Evolutionary conservation across 768 basidiomycete genomes (phyloP), one percentile per base, ranked within the genome.

Genomic region (Leccinum disarticulatum): DNA sequence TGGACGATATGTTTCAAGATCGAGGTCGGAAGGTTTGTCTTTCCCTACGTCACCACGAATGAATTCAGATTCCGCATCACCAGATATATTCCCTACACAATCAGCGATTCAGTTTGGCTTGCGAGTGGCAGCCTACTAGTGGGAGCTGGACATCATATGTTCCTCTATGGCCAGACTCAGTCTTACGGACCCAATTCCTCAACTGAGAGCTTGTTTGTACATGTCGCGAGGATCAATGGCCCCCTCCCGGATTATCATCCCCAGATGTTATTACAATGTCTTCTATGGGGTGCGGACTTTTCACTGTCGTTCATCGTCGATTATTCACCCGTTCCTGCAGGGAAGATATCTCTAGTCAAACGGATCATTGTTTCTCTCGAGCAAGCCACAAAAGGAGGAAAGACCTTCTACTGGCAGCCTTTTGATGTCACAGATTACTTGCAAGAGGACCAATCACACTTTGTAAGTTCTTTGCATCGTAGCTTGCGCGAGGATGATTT

Each of bases 221-320:
- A 90, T 66, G 91, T 95, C 36, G 91, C 90, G 6, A 76, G 86
- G 58, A 81, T 84, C 52, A 95, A 95, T 70, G 93, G 93, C 0
- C 95, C 96, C 4, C 75, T 98, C 36, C 83, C 86, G 17, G 92
- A 97, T 72, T 95, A 92, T 71, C 93, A 98, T 74, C 95, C 96
- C 4, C 93, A 95, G 68, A 88, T 96, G 82, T 71, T 98, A 17
- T 75, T 95, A 13, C 95, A 98, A 68, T 96, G 93, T 69, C 77
- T 98, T 56, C 76, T 97, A 8, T 96, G 94, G 95, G 89, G 95
- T 95, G 65, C 58, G 84, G 70, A 52, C 22, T 14, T 31, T 36
- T 51, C 49, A 38, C 28, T 47, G 41, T 36, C 47, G 36, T 41
- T 60, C 9, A 9, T 13, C 11, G 13, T 49, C 33, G n/a, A 55